Evolutionary conservation across 495 filamentous ascomycete genomes (phyloP).

Genomic region (Podospora bellae-mahoneyi): DNA sequence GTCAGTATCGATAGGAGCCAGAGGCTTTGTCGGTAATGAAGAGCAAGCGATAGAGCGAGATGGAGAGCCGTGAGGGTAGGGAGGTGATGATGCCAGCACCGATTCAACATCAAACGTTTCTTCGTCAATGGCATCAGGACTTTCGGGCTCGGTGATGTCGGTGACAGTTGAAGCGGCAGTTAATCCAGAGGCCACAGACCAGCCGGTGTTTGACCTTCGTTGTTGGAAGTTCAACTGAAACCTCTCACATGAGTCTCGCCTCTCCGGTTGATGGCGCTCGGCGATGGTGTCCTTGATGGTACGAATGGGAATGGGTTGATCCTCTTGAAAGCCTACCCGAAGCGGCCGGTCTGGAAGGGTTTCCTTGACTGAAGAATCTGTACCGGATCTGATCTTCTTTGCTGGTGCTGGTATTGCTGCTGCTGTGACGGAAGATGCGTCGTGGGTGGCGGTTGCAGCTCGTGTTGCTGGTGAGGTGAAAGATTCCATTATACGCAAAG

Average conservation of each 20-base stretch:
- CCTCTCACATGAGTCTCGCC: conserved; percentile 23
- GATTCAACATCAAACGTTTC: conserved; percentile 5
- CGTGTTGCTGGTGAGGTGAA: not conserved
- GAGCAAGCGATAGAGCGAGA: conserved; percentile 4
- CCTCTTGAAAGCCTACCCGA: not conserved
- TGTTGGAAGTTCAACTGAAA: conserved; percentile 2
- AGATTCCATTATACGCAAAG: not conserved
- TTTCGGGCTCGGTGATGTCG: conserved; percentile 25
- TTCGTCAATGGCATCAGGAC: conserved; percentile 21
- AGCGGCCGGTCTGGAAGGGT: not conserved
- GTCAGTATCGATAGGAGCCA: not conserved
- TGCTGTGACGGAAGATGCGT: not conserved
- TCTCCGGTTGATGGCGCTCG: conserved; percentile 3
- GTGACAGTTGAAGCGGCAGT: conserved; percentile 20
- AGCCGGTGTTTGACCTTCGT: conserved; percentile 21
- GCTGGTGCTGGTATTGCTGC: not conserved
- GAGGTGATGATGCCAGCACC: conserved; percentile 16
- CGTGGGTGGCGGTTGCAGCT: not conserved
- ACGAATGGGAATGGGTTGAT: not conserved
- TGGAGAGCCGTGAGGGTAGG: conserved; percentile 16
- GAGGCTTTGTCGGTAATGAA: conserved; percentile 1
- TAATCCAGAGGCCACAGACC: conserved; percentile 10
- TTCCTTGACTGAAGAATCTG: not conserved
- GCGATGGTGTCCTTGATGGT: conserved; percentile 10
- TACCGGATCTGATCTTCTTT: not conserved